Evolutionary conservation across 2,329 filamentous ascomycete genomes (phyloP).

Genomic region (Ascochyta rabiei): DNA sequence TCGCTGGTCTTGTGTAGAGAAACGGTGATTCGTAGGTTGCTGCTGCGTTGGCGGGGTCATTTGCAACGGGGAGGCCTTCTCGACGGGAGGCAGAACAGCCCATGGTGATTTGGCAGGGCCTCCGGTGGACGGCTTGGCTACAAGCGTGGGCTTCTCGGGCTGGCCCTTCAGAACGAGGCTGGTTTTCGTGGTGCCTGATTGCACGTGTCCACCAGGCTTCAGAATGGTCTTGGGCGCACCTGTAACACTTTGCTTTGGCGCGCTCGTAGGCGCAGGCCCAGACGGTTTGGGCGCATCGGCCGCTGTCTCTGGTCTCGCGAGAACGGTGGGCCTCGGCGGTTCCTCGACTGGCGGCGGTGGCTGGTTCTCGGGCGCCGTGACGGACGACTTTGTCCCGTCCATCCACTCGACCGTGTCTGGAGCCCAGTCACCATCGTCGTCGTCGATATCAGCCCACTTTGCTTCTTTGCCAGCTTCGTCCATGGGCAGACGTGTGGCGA

Average conservation of each 20-base stretch:
- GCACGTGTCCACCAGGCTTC: slow-evolving; percentile 52
- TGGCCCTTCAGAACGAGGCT: slow-evolving; percentile 71
- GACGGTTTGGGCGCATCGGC: slow-evolving; percentile 49
- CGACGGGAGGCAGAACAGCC: slow-evolving; percentile 84
- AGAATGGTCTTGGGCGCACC: slow-evolving; percentile 56
- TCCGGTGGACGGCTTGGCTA: slow-evolving; percentile 72
- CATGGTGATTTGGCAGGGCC: slow-evolving; percentile 87
- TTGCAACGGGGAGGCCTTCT: slow-evolving; percentile 74
- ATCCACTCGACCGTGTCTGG: slow-evolving; percentile 87
- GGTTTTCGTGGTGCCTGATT: slow-evolving; percentile 46
- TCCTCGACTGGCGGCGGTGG: slow-evolving; percentile 38
- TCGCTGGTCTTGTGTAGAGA: slow-evolving; percentile 62
- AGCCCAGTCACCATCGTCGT: slow-evolving; percentile 86
- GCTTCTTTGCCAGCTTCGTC: slow-evolving; percentile 75
- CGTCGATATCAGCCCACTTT: slow-evolving; percentile 90
- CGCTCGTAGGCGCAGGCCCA: slow-evolving; percentile 25
- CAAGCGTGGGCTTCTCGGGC: slow-evolving; percentile 73
- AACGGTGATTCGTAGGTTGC: slow-evolving; percentile 50
- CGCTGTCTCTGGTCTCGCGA: slow-evolving; percentile 28
- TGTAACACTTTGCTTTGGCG: slow-evolving; percentile 46
- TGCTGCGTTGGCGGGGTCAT: slow-evolving; percentile 60
- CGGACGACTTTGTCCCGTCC: slow-evolving; percentile 81
- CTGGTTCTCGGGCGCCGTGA: slow-evolving; percentile 62
- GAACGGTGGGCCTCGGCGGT: slow-evolving; percentile 24
- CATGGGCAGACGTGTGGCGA: slow-evolving; percentile 77